phyloP scores from a whole-genome alignment of 345 rosid species.

The Sisymbrium irio region DNA sequence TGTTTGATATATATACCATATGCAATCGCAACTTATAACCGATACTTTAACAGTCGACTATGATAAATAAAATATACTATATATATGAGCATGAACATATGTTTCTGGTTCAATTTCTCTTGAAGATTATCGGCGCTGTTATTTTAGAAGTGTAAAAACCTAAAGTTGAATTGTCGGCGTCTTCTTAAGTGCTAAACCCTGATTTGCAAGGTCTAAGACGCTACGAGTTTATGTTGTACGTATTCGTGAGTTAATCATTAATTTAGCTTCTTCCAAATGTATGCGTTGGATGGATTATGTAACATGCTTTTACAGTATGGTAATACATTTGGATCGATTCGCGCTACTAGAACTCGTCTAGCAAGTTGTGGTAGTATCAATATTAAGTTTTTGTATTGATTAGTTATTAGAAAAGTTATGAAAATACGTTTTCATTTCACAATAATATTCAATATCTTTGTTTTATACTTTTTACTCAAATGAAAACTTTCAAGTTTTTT shows the following conservation, averaged over 20 bases:
- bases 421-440: too few relatives aligned
- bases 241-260: not conserved
- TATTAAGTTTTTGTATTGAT: too few relatives aligned
- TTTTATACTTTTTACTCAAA: too few relatives aligned
- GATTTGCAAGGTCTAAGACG: not conserved
- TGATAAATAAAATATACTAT: not conserved
- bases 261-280: too few relatives aligned
- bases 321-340: too few relatives aligned
- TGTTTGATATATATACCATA: not conserved
- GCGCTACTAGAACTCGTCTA: too few relatives aligned
- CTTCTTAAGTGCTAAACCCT: not conserved
- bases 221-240: not conserved
- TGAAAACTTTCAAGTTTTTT: too few relatives aligned
- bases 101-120: not conserved
- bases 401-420: too few relatives aligned
- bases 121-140: not conserved
- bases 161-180: not conserved
- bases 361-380: too few relatives aligned
- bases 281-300: too few relatives aligned
- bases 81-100: not conserved
- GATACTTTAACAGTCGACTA: not conserved
- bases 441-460: too few relatives aligned
- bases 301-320: too few relatives aligned
- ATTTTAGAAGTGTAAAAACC: not conserved
- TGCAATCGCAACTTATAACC: constrained; percentile 1